Evolutionary conservation across 371 early-diverging fungal species (phyloP), one percentile per base, ranked within the genome.

Genomic region (Zychaea mexicana): DNA sequence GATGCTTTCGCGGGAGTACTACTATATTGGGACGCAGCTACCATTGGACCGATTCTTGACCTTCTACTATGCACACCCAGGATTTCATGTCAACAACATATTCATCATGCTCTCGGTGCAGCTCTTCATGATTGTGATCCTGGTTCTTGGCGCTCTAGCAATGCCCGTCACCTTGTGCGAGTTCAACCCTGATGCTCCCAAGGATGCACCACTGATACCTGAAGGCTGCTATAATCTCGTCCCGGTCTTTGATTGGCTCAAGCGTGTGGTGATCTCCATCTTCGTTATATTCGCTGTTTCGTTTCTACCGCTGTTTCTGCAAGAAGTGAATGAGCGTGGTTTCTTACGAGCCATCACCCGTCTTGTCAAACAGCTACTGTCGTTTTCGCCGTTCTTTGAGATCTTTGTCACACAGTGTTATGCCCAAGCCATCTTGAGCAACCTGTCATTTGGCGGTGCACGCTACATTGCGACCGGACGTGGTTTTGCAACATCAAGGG

Each of bases 71-170:
- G 92, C 94, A 3, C 94, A 93, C 68, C 91, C 94, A 36, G 96
- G 95, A 10, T 96, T 94, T 81, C 95, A 95, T 64, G 78, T 94
- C 73, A 96, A 94, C 84, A 94, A 95, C 69, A 87, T 95, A 42
- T 90, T 94, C 65, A 92, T 93, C 68, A 92, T 94, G 90, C 74
- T 91, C 38, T 86, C 96, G 2, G 85, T 94, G n/a, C 93, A 92
- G 61, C 77, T 95, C 56, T 93, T 95, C 69, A 85, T 94, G 82
- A 71, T 94, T 63, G 90, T 89, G n/a, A 76, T 94, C 57, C 77
- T 92, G 65, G 84, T 86, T 61, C 77, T 93, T 42, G 88, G 85
- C 39, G 81, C 91, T 5, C 82, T 94, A 78, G 83, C 83, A 24
- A 68, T 74, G 15, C 82, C 90, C 0, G 78, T 92, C 21, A 72